These are phyloP conservation scores for Cornus controversa DNA, from an alignment of 148 eudicot species.

Conservation along the genomic window DNA sequence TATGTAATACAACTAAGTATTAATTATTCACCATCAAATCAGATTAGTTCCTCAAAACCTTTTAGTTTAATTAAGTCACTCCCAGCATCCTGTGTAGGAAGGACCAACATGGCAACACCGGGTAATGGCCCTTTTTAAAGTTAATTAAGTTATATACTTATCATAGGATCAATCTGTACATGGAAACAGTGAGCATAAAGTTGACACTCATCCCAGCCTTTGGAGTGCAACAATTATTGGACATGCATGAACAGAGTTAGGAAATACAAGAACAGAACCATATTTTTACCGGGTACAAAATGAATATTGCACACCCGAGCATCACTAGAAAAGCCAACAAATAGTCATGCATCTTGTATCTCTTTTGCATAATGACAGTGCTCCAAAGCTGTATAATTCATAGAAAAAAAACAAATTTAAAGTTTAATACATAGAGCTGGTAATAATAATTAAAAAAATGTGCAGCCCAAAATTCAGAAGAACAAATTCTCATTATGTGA, in stretches of 20 bases:
- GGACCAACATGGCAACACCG: no score
- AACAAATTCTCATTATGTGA: neutral
- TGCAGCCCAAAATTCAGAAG: neutral
- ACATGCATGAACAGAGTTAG: neutral
- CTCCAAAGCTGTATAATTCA: slow-evolving; percentile 73
- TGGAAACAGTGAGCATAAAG: neutral
- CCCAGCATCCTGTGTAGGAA: no score
- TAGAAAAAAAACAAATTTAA: neutral
- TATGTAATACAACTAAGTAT: no score
- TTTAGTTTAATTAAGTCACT: no score
- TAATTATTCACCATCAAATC: no score
- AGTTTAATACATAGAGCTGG: neutral
- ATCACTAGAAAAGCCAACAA: slow-evolving; percentile 76
- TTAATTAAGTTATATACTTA: no score
- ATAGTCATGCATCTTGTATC: slow-evolving; percentile 87
- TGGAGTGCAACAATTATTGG: no score
- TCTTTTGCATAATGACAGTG: slow-evolving; percentile 87
- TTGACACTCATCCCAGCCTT: neutral
- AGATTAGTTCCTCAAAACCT: no score
- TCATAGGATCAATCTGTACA: no score
- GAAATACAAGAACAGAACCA: neutral
- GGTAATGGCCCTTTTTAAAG: no score
- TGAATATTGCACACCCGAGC: slow-evolving; percentile 78
- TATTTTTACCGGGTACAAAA: slow-evolving; percentile 71
- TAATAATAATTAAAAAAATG: neutral